Percentiles rank a stretch among this genome's conserved stretches.
Evolutionary conservation across 129 eudicot genomes (phyloP).

Genomic region (Pittosporum tobira): DNA sequence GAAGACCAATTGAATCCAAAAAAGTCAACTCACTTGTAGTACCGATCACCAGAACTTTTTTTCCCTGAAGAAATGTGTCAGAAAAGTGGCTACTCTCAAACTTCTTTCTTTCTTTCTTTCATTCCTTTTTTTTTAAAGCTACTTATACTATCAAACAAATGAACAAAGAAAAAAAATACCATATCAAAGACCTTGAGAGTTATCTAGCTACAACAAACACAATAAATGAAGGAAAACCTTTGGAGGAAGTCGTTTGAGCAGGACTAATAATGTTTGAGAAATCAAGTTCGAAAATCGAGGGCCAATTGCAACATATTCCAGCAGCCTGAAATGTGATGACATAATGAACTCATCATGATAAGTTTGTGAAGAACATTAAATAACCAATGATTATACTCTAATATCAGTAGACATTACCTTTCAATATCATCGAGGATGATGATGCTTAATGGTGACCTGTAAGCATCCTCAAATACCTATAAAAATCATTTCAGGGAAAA

Average conservation of each 20-base stretch:
- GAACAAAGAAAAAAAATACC: neutral
- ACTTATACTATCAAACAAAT: neutral
- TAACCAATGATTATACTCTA: neutral
- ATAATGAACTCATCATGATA: conserved; percentile 1
- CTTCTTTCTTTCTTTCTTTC: too few relatives aligned
- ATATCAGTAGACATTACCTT: conserved; percentile 39
- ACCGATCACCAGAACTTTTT: conserved; percentile 86
- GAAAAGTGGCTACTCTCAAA: neutral
- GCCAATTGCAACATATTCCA: conserved; percentile 93
- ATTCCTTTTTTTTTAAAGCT: too few relatives aligned
- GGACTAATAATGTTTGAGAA: conserved; percentile 92
- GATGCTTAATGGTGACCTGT: conserved; percentile 83
- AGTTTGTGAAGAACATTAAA: neutral
- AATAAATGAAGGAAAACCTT: conserved; percentile 30
- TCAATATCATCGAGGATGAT: conserved; percentile 91
- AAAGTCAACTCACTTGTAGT: conserved; percentile 88
- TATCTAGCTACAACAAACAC: neutral
- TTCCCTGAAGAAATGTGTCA: conserved; percentile 47
- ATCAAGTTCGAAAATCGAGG: conserved; percentile 97
- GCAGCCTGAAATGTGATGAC: conserved; percentile 40
- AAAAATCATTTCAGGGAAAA: conserved; percentile 13
- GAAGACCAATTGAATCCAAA: conserved; percentile 78
- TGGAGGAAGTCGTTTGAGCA: conserved; percentile 93
- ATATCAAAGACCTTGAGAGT: neutral
- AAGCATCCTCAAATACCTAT: conserved; percentile 99